phyloP scores from a whole-genome alignment of 371 early-diverging fungal genomes.

The Batrachochytrium dendrobatidis region DNA sequence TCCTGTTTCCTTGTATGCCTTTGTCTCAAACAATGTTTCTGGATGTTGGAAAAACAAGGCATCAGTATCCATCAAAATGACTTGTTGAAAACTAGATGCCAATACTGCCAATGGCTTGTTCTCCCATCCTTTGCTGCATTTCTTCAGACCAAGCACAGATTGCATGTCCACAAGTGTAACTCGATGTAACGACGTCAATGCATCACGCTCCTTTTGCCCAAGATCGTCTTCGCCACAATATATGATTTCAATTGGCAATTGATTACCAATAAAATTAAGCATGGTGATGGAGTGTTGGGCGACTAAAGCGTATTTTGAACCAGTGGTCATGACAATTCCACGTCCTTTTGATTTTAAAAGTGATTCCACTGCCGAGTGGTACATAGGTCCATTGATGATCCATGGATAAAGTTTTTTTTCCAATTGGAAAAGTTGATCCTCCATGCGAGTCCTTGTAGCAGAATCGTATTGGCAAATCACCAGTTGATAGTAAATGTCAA shows the following conservation, averaged over 20 bases:
- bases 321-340: constrained; percentile 65
- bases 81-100: constrained; percentile 53
- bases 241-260: constrained; percentile 67
- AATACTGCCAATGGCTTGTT: constrained; percentile 63
- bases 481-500: too few species aligned
- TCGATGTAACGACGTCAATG: constrained; percentile 19
- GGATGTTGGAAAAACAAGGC: constrained; percentile 59
- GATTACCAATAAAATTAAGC: constrained; percentile 46
- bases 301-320: constrained; percentile 51
- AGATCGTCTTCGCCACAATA: constrained; percentile 56
- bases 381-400: neutral
- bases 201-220: constrained; percentile 14
- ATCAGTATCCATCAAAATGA: constrained; percentile 67
- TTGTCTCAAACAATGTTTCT: constrained; percentile 41
- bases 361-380: too few species aligned
- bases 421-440: neutral
- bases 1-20: constrained; percentile 50
- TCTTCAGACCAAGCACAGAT: constrained; percentile 25
- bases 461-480: too few species aligned
- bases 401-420: neutral
- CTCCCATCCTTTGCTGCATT: constrained; percentile 39
- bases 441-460: too few species aligned
- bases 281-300: constrained; percentile 51
- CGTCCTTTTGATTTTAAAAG: constrained; percentile 18
- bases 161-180: constrained; percentile 30